phyloP scores from a whole-genome alignment of 805 yeast genomes.

The Lipomyces orientalis region DNA sequence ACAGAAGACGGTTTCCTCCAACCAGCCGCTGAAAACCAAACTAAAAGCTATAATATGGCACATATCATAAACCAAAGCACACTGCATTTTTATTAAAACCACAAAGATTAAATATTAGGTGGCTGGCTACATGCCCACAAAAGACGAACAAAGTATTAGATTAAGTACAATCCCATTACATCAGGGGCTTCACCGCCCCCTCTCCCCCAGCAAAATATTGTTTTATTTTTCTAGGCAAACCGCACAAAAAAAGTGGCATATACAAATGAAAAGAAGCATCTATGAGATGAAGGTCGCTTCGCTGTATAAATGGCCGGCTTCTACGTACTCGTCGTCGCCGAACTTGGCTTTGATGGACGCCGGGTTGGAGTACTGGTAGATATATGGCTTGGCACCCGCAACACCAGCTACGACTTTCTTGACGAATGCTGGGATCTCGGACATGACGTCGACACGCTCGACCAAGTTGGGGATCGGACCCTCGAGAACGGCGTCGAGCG shows the following conservation, averaged over 20 bases:
- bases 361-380: slow-evolving; percentile 84
- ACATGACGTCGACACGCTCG: slow-evolving; percentile 97
- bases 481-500: slow-evolving; percentile 42
- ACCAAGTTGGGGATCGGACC: slow-evolving; percentile 70
- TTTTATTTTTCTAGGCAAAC: not conserved
- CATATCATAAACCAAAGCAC: not conserved
- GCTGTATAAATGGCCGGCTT: slow-evolving; percentile 69
- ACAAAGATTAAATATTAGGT: not conserved
- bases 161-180: not conserved
- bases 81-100: not conserved
- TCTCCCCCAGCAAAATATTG: not conserved
- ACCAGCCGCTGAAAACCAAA: too few species aligned
- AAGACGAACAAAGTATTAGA: not conserved
- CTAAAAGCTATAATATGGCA: too few species aligned
- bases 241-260: not conserved
- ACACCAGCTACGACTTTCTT: slow-evolving; percentile 92
- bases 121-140: not conserved
- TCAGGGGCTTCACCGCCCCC: not conserved
- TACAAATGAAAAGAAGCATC: not conserved
- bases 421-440: slow-evolving; percentile 92
- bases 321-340: slow-evolving; percentile 53
- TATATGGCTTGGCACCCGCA: slow-evolving; percentile 95
- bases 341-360: slow-evolving; percentile 54
- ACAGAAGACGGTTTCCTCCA: too few species aligned
- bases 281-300: slow-evolving; percentile 80